Evolutionary conservation across 1,284 basidiomycete species (phyloP).

Genomic region (Vanrija sp.): DNA sequence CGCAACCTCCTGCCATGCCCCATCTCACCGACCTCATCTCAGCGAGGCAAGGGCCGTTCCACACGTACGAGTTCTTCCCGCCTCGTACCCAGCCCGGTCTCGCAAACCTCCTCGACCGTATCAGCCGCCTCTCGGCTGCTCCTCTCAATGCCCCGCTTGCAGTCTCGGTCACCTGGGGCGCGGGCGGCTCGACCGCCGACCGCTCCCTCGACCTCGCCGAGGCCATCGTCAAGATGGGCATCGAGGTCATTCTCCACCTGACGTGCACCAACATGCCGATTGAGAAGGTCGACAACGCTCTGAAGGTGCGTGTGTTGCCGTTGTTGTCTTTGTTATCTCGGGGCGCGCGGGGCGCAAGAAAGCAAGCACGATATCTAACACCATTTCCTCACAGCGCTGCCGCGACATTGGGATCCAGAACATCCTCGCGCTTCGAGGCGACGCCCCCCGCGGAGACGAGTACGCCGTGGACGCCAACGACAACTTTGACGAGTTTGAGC

Average conservation of each 20-base stretch:
- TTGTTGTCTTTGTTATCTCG: neutral
- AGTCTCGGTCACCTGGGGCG: conserved; percentile 91
- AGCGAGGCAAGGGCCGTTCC: conserved; percentile 57
- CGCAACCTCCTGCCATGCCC: conserved; percentile 8
- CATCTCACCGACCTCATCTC: conserved; percentile 14
- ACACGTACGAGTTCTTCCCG: conserved; percentile 92
- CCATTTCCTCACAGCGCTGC: conserved; percentile 57
- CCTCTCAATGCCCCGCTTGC: conserved; percentile 60
- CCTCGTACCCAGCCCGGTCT: conserved; percentile 89
- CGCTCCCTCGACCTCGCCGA: conserved; percentile 79
- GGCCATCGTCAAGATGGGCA: conserved; percentile 55
- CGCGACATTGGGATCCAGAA: conserved; percentile 80
- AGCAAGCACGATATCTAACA: neutral
- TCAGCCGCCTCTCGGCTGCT: conserved; percentile 63
- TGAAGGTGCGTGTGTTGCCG: conserved; percentile 59
- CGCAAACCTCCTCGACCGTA: conserved; percentile 77
- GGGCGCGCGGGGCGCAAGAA: neutral
- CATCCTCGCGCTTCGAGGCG: conserved; percentile 88
- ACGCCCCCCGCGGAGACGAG: conserved; percentile 89
- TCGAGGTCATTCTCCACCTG: conserved; percentile 82
- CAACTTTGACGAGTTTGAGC: conserved; percentile 71
- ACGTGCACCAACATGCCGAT: conserved; percentile 97
- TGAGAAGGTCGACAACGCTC: conserved; percentile 76
- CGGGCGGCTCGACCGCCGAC: conserved; percentile 88
- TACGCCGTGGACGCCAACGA: conserved; percentile 70